These are phyloP conservation scores for Baorangia bicolor DNA, from an alignment of 768 basidiomycete genomes.

Conservation along the genomic window DNA sequence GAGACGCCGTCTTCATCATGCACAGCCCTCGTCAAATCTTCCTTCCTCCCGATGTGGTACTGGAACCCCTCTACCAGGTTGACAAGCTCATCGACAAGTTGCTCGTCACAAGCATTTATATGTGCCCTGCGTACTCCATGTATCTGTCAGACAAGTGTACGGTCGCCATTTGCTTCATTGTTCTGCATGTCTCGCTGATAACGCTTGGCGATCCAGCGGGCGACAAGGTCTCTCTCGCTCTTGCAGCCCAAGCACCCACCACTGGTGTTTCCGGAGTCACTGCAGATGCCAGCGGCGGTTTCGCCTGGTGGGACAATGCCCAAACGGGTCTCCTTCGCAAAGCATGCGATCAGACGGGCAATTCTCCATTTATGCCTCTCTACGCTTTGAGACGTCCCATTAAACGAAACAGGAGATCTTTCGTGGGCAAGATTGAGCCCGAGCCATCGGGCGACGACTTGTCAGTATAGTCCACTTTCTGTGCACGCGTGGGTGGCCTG, in stretches of 20 bases:
- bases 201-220: constrained; percentile 10
- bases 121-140: constrained; percentile 34
- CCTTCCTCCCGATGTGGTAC: constrained; percentile 19
- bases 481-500: too few species aligned
- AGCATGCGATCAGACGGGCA: constrained; percentile 17
- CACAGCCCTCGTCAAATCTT: constrained; percentile 24
- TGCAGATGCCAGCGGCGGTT: neutral
- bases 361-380: constrained; percentile 20
- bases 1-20: constrained; percentile 35
- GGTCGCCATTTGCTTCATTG: neutral
- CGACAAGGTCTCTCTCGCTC: constrained; percentile 22
- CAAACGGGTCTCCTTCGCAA: constrained; percentile 19
- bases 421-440: constrained; percentile 14
- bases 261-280: neutral
- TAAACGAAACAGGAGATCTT: constrained; percentile 6
- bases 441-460: constrained; percentile 14
- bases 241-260: constrained; percentile 12
- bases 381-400: constrained; percentile 18
- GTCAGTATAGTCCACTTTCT: constrained; percentile 12
- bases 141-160: constrained; percentile 31
- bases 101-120: constrained; percentile 32
- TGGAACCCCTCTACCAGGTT: constrained; percentile 27
- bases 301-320: constrained; percentile 21
- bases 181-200: neutral
- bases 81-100: constrained; percentile 27